Evolutionary conservation across 2,329 filamentous ascomycete genomes (phyloP).

Genomic region (Pyrenophora seminiperda): DNA sequence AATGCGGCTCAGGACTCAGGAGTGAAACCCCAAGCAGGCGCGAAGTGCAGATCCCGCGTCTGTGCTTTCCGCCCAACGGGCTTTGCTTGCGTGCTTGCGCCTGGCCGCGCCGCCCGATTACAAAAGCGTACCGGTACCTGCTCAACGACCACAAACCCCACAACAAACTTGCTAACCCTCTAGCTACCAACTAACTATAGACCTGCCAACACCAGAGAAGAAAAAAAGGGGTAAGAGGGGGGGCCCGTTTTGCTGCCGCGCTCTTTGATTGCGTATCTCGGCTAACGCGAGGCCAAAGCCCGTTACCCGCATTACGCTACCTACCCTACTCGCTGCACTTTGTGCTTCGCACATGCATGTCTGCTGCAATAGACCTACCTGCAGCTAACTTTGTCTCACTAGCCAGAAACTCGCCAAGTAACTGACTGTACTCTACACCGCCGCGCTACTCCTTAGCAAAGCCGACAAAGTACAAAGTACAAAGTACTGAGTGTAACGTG

Average conservation of each 20-base stretch:
- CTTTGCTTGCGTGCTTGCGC: constrained; percentile 8
- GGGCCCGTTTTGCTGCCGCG: background rate
- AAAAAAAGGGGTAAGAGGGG: constrained; percentile 1
- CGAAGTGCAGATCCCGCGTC: constrained; percentile 12
- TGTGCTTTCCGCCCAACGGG: constrained; percentile 10
- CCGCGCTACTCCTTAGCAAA: constrained; percentile 28
- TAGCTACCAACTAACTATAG: no score
- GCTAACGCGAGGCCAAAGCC: constrained; percentile 13
- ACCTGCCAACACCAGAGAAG: background rate
- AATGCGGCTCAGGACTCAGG: no score
- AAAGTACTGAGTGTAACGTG: no score
- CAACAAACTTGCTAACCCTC: no score
- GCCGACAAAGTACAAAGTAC: no score
- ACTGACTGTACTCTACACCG: no score
- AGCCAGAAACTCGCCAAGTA: no score
- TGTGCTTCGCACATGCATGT: constrained; percentile 1
- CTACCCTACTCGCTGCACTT: constrained; percentile 6
- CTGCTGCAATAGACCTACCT: constrained; percentile 10
- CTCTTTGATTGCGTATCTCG: constrained; percentile 16
- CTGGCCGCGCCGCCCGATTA: constrained; percentile 5
- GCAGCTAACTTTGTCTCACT: constrained; percentile 8
- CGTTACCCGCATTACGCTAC: no score
- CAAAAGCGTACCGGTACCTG: background rate
- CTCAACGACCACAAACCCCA: background rate
- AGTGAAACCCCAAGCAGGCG: constrained; percentile 15